These are phyloP conservation scores for Microcyclospora tardicrescens DNA, from an alignment of 2,329 filamentous ascomycete genomes.

Conservation along the genomic window DNA sequence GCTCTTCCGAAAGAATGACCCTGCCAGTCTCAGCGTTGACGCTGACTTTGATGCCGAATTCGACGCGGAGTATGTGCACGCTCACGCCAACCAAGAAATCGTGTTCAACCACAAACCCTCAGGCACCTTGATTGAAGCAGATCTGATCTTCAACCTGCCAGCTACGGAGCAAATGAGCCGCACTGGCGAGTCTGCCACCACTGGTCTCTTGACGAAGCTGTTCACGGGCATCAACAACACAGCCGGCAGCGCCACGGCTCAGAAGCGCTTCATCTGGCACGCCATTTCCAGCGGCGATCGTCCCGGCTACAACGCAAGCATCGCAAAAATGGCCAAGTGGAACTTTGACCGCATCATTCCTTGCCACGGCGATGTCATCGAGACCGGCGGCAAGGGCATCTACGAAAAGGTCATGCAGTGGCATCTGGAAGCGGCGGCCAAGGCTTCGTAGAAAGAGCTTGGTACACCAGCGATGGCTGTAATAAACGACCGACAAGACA, in stretches of 20 bases:
- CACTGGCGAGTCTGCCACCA: conserved; percentile 39
- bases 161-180: conserved; percentile 65
- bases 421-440: conserved; percentile 49
- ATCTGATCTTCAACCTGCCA: conserved; percentile 85
- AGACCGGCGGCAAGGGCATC: conserved; percentile 57
- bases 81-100: conserved; percentile 72
- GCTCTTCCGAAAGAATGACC: conserved; percentile 37
- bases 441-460: conserved; percentile 6
- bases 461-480: no score
- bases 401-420: conserved; percentile 72
- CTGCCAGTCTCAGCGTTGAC: conserved; percentile 39
- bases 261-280: conserved; percentile 79
- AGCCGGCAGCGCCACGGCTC: conserved; percentile 51
- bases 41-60: conserved; percentile 80
- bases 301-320: conserved; percentile 54
- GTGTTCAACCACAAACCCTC: conserved; percentile 76
- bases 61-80: conserved; percentile 67
- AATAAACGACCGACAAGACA: no score
- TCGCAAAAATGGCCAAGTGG: conserved; percentile 61
- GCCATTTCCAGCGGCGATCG: conserved; percentile 48
- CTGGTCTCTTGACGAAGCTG: conserved; percentile 48
- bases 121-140: conserved; percentile 70
- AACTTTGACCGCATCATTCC: conserved; percentile 77
- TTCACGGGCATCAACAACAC: conserved; percentile 47
- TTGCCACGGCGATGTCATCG: conserved; percentile 85